Conservation (phyloP, 495 filamentous ascomycete species). For the Aspergillus nanangensis region DNA sequence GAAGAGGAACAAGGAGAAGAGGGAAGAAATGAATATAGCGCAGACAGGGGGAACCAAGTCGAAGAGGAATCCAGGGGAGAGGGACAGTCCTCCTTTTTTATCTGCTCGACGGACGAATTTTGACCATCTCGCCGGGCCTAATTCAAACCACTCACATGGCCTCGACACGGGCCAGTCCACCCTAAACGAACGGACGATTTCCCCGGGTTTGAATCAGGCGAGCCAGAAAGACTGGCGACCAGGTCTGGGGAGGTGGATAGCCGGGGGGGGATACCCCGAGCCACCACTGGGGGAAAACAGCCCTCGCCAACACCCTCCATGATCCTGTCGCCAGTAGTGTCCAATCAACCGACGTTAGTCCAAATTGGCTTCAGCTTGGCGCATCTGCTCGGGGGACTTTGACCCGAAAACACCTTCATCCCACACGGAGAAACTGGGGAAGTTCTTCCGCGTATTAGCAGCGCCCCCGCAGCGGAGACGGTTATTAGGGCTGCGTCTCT, state of each 20-base stretch:
- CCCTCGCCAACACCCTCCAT: no score
- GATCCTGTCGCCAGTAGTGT: neutral
- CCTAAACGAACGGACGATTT: neutral
- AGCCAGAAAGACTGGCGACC: no score
- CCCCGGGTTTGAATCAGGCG: neutral
- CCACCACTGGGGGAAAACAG: no score
- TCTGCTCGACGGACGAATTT: no score
- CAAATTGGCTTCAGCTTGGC: neutral
- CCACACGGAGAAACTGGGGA: neutral
- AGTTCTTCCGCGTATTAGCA: conserved; percentile 6
- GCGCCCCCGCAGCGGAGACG: neutral
- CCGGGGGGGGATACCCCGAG: no score
- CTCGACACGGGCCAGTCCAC: neutral
- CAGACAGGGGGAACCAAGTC: neutral
- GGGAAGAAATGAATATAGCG: neutral
- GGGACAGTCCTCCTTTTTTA: no score
- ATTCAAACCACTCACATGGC: neutral
- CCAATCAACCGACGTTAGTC: neutral
- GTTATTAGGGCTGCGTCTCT: conserved; percentile 3
- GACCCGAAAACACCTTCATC: neutral
- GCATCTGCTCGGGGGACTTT: neutral
- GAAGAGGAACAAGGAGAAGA: no score
- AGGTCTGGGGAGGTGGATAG: no score
- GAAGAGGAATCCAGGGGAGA: neutral
- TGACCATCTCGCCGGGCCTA: no score